These are phyloP conservation scores for Leccinum subgranulosum DNA, from an alignment of 768 basidiomycete genomes.

Conservation along the genomic window DNA sequence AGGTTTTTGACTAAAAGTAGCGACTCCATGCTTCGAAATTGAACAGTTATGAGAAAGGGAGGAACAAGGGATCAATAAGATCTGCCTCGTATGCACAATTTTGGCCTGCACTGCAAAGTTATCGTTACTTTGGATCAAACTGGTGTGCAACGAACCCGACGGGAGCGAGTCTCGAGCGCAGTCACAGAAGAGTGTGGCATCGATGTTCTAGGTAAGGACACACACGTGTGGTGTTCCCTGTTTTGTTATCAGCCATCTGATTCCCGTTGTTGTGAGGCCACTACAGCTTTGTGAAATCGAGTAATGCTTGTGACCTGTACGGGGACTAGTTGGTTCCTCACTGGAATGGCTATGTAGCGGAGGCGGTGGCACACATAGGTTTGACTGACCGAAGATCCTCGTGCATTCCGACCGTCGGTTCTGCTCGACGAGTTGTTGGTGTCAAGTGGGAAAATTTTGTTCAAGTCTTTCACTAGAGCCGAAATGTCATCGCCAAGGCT, in stretches of 20 bases:
- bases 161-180: not conserved
- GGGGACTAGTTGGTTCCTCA: not conserved
- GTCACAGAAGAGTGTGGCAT: not conserved
- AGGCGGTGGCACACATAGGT: not conserved
- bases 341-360: not conserved
- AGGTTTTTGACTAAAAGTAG: constrained; percentile 29
- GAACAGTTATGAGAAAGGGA: constrained; percentile 17
- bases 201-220: not conserved
- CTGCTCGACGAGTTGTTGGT: not conserved
- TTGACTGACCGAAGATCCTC: not conserved
- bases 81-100: constrained; percentile 12
- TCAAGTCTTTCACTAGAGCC: not conserved
- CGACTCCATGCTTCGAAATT: constrained; percentile 22
- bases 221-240: not conserved
- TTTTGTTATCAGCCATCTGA: not conserved
- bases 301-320: not conserved
- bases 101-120: constrained; percentile 2
- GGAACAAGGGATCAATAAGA: constrained; percentile 19
- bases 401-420: not conserved
- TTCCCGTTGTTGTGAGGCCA: not conserved
- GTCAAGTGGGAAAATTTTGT: not conserved
- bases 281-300: not conserved
- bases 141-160: not conserved
- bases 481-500: constrained; percentile 4
- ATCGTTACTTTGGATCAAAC: not conserved